Evolutionary conservation across 2,329 filamentous ascomycete genomes (phyloP).

Genomic region (Drechslera avenae): DNA sequence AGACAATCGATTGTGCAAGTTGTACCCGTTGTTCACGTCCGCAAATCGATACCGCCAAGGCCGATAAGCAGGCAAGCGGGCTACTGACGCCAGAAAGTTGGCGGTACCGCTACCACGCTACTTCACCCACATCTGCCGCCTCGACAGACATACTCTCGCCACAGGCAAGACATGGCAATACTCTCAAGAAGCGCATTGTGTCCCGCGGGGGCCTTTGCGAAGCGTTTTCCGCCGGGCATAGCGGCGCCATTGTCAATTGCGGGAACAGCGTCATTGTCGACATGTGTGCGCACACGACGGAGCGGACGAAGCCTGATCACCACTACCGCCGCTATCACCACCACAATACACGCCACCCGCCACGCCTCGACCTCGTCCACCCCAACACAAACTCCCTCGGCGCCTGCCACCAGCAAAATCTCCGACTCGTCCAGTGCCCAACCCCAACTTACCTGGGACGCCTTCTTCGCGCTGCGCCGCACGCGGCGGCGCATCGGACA

Average conservation of each 20-base stretch:
- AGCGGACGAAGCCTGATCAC: slow-evolving; percentile 23
- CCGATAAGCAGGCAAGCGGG: slow-evolving; percentile 3
- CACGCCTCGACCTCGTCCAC: slow-evolving; percentile 14
- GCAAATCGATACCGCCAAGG: slow-evolving; percentile 2
- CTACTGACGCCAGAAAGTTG: slow-evolving; percentile 9
- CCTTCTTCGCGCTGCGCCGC: slow-evolving; percentile 88
- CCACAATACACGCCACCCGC: slow-evolving; percentile 17
- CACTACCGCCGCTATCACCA: no score
- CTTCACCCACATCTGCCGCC: slow-evolving; percentile 6
- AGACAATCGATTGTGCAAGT: no score
- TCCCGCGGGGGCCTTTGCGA: slow-evolving; percentile 37
- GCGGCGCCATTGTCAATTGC: slow-evolving; percentile 28
- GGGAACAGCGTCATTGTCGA: slow-evolving; percentile 34
- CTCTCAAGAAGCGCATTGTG: slow-evolving; percentile 40
- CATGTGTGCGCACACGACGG: slow-evolving; percentile 28
- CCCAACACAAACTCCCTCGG: slow-evolving; percentile 32
- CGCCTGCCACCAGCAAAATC: slow-evolving; percentile 15
- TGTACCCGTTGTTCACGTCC: no score
- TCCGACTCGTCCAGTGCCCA: slow-evolving; percentile 16
- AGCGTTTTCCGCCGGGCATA: slow-evolving; percentile 35
- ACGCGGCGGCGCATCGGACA: slow-evolving; percentile 84
- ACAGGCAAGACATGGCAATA: slow-evolving; percentile 24
- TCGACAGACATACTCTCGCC: background rate
- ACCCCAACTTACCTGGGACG: slow-evolving; percentile 71
- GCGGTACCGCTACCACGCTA: slow-evolving; percentile 4